These are phyloP conservation scores for Venustampulla echinocandica DNA, from an alignment of 495 filamentous ascomycete genomes.

Conservation along the genomic window DNA sequence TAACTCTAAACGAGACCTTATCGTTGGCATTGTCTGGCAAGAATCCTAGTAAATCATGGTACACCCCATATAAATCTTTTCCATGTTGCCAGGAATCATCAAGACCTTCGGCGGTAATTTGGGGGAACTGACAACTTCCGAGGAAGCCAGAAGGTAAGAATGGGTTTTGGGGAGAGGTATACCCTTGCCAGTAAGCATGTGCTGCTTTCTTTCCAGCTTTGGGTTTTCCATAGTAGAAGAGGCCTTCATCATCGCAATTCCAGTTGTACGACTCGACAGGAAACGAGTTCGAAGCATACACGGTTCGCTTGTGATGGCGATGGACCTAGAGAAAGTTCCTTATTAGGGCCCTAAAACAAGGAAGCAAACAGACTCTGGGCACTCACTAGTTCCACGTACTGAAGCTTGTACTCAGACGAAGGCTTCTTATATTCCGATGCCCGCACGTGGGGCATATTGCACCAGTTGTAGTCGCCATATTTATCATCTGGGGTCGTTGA, in stretches of 20 bases:
- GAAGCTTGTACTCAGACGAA: conserved; percentile 40
- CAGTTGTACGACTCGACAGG: conserved; percentile 55
- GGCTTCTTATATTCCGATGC: conserved; percentile 44
- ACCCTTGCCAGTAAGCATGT: conserved; percentile 47
- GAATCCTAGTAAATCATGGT: conserved; percentile 50
- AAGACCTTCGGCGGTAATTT: conserved; percentile 55
- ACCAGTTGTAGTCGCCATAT: conserved; percentile 61
- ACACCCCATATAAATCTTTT: conserved; percentile 53
- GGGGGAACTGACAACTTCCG: conserved; percentile 62
- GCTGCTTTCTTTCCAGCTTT: conserved; percentile 25
- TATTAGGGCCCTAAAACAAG: neutral
- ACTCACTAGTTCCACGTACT: conserved; percentile 57
- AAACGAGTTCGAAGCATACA: conserved; percentile 60
- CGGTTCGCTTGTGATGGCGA: conserved; percentile 65
- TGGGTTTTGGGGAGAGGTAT: conserved; percentile 46
- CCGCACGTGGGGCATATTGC: conserved; percentile 70
- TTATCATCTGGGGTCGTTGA: conserved; percentile 37
- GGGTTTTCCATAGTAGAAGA: conserved; percentile 53
- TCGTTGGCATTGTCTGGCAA: conserved; percentile 39
- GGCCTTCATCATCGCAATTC: conserved; percentile 51
- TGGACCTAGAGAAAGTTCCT: conserved; percentile 42
- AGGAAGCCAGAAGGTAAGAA: conserved; percentile 48
- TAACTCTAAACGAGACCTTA: conserved; percentile 50
- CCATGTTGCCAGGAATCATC: conserved; percentile 61
- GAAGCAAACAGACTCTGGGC: too few species aligned